Percentiles rank a stretch among this genome's conserved stretches.
Conservation (phyloP, 768 basidiomycete genomes). For the Mrakia frigida region DNA sequence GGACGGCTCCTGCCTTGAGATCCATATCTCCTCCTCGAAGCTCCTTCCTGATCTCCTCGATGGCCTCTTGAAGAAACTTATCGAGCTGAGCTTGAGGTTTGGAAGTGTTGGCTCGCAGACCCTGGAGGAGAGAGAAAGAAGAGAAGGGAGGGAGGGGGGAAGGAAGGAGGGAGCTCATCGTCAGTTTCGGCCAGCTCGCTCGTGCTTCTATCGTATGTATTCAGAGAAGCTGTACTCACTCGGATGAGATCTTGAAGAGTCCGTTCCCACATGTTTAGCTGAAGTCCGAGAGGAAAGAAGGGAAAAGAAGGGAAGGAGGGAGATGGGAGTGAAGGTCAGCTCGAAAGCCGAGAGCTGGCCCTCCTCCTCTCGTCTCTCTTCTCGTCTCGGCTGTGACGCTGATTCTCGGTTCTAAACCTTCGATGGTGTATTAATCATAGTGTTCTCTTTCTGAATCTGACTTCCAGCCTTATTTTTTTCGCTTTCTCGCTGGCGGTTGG, state of each 20-base stretch:
- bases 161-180: not conserved
- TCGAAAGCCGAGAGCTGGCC: not conserved
- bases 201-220: not conserved
- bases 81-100: conserved; percentile 82
- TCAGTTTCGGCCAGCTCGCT: not conserved
- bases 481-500: too few relatives aligned
- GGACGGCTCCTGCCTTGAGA: conserved; percentile 85
- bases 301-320: not conserved
- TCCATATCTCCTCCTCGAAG: conserved; percentile 93
- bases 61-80: conserved; percentile 62
- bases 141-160: not conserved
- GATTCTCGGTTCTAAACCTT: too few relatives aligned
- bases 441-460: too few relatives aligned
- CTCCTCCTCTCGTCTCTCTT: too few relatives aligned
- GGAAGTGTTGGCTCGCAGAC: conserved; percentile 87
- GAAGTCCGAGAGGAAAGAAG: not conserved
- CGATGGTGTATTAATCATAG: too few relatives aligned
- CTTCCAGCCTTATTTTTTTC: too few relatives aligned
- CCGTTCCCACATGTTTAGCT: conserved; percentile 77
- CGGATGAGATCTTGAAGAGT: conserved; percentile 92
- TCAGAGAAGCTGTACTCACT: conserved; percentile 42
- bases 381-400: too few relatives aligned
- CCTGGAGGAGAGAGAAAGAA: conserved; percentile 19
- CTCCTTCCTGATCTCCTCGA: conserved; percentile 66
- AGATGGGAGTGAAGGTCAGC: not conserved